phyloP scores from a whole-genome alignment of 2,329 filamentous ascomycete species.

The Pleurostoma richardsiae region DNA sequence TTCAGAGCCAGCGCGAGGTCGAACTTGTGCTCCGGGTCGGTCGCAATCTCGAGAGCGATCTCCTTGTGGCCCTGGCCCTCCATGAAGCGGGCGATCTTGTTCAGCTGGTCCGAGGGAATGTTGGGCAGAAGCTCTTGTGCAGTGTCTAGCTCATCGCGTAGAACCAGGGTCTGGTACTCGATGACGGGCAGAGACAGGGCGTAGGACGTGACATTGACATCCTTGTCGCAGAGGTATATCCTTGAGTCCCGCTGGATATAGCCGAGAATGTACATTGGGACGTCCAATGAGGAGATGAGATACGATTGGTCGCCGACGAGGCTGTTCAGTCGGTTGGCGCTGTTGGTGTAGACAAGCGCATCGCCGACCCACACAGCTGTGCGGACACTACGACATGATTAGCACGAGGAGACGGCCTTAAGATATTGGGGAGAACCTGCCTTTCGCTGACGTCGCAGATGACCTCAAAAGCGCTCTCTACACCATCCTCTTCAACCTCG shows the following conservation, averaged over 20 bases:
- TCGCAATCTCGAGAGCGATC: conserved; percentile 87
- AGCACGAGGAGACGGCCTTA: conserved; percentile 3
- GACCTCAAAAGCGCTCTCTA: conserved; percentile 93
- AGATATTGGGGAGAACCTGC: conserved; percentile 32
- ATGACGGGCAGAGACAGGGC: conserved; percentile 86
- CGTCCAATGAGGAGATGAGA: conserved; percentile 95
- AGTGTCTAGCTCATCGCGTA: conserved; percentile 88
- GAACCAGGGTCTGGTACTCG: conserved; percentile 93
- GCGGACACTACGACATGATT: conserved; percentile 57
- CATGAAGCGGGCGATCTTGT: conserved; percentile 96
- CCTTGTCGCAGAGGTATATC: conserved; percentile 93
- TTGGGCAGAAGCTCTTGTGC: conserved; percentile 79
- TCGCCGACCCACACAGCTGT: conserved; percentile 98
- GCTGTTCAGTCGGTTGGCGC: conserved; percentile 94
- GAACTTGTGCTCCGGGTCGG: conserved; percentile 93
- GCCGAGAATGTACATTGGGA: conserved; percentile 88
- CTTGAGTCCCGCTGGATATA: conserved; percentile 95
- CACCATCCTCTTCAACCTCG: conserved; percentile 81
- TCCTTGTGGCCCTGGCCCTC: conserved; percentile 98
- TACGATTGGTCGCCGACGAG: conserved; percentile 97
- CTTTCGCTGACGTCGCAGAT: conserved; percentile 93
- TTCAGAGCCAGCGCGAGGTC: conserved; percentile 81
- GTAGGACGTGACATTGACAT: conserved; percentile 87
- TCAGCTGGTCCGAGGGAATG: conserved; percentile 89
- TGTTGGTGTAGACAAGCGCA: conserved; percentile 98